Conservation (phyloP, 2,329 filamentous ascomycete genomes). For the Aspergillus pseudoviridinutans region DNA sequence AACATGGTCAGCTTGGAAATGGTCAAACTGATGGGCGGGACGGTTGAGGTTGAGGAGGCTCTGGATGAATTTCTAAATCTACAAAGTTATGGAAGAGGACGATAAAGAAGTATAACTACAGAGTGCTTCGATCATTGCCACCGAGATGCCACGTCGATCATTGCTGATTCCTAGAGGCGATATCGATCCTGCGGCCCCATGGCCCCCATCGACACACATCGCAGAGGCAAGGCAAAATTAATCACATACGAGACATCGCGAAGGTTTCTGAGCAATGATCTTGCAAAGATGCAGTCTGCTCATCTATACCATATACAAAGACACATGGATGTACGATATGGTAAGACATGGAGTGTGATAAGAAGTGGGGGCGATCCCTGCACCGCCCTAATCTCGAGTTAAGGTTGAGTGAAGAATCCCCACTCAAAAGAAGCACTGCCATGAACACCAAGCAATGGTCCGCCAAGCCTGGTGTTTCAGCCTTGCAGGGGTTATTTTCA, state of each 20-base stretch:
- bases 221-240: no score
- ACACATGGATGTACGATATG: background rate
- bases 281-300: background rate
- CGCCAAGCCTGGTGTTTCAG: background rate
- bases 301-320: background rate
- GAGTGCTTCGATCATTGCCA: no score
- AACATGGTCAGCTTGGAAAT: slow-evolving; percentile 10
- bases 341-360: background rate
- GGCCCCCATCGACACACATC: no score
- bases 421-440: background rate
- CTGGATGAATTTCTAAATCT: no score
- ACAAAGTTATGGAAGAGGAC: no score
- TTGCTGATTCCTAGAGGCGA: no score
- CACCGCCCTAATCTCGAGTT: background rate
- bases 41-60: background rate
- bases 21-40: background rate
- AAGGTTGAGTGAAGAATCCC: background rate
- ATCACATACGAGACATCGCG: no score
- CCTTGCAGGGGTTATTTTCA: slow-evolving; percentile 1
- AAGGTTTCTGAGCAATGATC: no score
- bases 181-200: no score
- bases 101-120: no score
- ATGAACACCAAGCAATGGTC: slow-evolving; percentile 1
- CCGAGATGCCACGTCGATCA: no score
- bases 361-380: background rate